Conservation (phyloP, 345 rosid genomes). For the Gossypium thurberi region DNA sequence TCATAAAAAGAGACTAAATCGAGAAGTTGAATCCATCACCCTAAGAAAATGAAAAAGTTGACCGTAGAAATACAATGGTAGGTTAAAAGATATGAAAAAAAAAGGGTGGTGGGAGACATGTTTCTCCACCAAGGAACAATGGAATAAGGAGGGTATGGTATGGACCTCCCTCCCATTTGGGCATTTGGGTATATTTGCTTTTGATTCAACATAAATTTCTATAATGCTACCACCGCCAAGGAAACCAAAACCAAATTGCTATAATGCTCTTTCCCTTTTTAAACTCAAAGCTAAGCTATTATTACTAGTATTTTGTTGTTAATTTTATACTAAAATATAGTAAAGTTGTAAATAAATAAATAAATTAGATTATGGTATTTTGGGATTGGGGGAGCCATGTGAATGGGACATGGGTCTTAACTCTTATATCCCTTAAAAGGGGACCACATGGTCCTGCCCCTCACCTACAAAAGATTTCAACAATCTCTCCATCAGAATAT, state of each 20-base stretch:
- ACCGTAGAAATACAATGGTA: too few species aligned
- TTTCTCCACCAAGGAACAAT: neutral
- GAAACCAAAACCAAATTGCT: neutral
- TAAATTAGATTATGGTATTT: neutral
- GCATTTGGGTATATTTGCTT: neutral
- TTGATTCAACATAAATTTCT: neutral
- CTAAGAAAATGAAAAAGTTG: too few species aligned
- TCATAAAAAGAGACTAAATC: too few species aligned
- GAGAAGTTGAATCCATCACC: too few species aligned
- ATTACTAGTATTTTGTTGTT: neutral
- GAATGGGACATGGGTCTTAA: neutral
- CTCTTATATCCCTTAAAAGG: neutral
- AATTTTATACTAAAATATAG: neutral
- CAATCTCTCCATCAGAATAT: neutral
- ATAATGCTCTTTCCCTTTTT: neutral
- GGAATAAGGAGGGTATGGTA: neutral
- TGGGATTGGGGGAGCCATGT: neutral
- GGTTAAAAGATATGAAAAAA: too few species aligned
- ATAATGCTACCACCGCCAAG: neutral
- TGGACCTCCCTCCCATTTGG: neutral
- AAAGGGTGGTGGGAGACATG: constrained; percentile 1
- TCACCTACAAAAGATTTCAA: neutral
- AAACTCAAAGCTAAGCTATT: neutral
- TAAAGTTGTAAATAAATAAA: neutral
- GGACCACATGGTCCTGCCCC: neutral